Evolutionary conservation across 1,284 basidiomycete genomes (phyloP).

Genomic region (Bjerkandera adusta): DNA sequence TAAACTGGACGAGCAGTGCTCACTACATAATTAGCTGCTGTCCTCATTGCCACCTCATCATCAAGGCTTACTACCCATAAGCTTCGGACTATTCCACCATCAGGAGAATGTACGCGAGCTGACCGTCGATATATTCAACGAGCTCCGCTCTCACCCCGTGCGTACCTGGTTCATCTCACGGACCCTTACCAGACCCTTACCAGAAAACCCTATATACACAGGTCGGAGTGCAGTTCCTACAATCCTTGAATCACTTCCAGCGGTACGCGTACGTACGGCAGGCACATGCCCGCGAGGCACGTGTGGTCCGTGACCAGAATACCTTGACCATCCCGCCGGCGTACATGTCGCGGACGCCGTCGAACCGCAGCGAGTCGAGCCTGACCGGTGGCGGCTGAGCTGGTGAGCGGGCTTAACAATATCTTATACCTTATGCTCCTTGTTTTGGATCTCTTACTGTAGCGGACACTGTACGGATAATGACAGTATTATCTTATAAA

Average conservation of each 20-base stretch:
- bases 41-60: constrained; percentile 74
- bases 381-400: constrained; percentile 35
- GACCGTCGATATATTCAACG: constrained; percentile 82
- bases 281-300: constrained; percentile 58
- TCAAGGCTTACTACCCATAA: constrained; percentile 83
- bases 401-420: constrained; percentile 15
- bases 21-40: constrained; percentile 58
- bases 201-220: too few relatives aligned
- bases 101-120: constrained; percentile 70
- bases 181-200: constrained; percentile 4
- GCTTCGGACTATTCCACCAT: constrained; percentile 90
- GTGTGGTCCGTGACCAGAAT: constrained; percentile 38
- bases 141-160: constrained; percentile 75
- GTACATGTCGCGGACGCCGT: constrained; percentile 38
- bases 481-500: too few relatives aligned
- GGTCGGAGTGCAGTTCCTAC: constrained; percentile 85
- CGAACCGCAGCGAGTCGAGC: constrained; percentile 49
- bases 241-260: constrained; percentile 89
- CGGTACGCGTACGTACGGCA: constrained; percentile 82
- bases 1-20: not conserved
- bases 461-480: too few relatives aligned
- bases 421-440: too few relatives aligned
- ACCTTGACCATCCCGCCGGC: constrained; percentile 35
- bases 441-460: too few relatives aligned
- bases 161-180: constrained; percentile 28